These are phyloP conservation scores for Bonia amplexicaulis DNA, from an alignment of 176 grass and related monocot genomes.

Conservation along the genomic window DNA sequence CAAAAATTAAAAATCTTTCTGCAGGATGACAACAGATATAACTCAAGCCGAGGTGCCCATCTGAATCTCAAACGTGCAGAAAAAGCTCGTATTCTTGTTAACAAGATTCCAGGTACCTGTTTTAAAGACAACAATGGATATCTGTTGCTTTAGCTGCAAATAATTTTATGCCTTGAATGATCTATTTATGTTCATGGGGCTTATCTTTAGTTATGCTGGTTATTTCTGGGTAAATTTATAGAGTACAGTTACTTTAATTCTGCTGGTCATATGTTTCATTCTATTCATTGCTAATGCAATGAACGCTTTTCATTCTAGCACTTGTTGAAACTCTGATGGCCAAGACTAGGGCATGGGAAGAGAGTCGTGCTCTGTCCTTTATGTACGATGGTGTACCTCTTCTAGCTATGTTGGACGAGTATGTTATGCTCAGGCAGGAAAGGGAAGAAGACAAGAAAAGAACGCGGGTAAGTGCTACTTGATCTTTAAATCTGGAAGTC, in stretches of 20 bases:
- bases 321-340: conserved; percentile 95
- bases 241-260: background rate
- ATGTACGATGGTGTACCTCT: conserved; percentile 96
- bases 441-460: conserved; percentile 97
- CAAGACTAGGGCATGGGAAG: conserved; percentile 85
- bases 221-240: background rate
- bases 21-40: conserved; percentile 99
- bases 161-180: background rate
- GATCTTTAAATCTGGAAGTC: conserved; percentile 4
- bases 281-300: conserved; percentile 25
- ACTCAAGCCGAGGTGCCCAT: conserved; percentile 94
- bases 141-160: background rate
- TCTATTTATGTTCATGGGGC: background rate
- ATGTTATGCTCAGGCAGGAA: conserved; percentile 94
- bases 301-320: conserved; percentile 48
- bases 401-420: conserved; percentile 97
- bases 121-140: background rate
- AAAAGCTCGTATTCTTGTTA: conserved; percentile 94
- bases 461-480: conserved; percentile 50
- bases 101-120: conserved; percentile 90
- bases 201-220: background rate
- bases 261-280: background rate
- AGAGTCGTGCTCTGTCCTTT: conserved; percentile 65
- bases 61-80: conserved; percentile 96
- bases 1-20: conserved; percentile 13